Percentiles rank a stretch among this genome's conserved stretches.
These are phyloP conservation scores for Plasmodium fragile DNA, from an alignment of 169 alveolate genomes.

Conservation along the genomic window DNA sequence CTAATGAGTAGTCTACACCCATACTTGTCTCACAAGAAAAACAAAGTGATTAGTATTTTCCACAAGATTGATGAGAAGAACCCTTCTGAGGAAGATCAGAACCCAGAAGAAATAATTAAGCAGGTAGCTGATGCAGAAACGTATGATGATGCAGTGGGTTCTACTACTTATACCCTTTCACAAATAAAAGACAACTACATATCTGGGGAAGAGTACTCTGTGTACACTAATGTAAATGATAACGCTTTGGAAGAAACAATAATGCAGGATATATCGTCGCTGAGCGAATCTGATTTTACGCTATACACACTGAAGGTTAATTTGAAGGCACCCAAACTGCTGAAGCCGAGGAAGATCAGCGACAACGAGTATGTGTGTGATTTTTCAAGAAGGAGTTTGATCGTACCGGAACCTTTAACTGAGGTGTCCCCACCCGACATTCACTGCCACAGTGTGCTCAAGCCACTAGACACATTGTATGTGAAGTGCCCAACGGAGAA, in stretches of 20 bases:
- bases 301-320: slow-evolving; percentile 17
- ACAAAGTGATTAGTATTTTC: not conserved
- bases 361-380: slow-evolving; percentile 27
- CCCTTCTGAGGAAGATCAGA: slow-evolving; percentile 7
- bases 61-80: not conserved
- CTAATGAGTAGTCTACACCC: not conserved
- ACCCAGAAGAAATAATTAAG: slow-evolving; percentile 19
- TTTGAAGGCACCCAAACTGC: slow-evolving; percentile 31
- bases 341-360: not conserved
- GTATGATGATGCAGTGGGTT: not conserved
- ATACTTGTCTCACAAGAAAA: slow-evolving; percentile 4
- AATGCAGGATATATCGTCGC: slow-evolving; percentile 6
- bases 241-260: slow-evolving; percentile 6
- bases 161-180: not conserved
- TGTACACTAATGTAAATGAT: not conserved
- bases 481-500: slow-evolving; percentile 69
- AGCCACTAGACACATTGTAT: slow-evolving; percentile 53
- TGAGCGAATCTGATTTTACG: not conserved
- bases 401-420: slow-evolving; percentile 11
- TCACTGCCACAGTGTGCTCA: slow-evolving; percentile 10
- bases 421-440: not conserved
- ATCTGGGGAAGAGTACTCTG: not conserved
- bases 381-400: slow-evolving; percentile 17
- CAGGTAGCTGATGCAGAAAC: not conserved
- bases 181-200: not conserved